Evolutionary conservation across 148 eudicot genomes (phyloP).

Genomic region (Fallopia convolvulus): DNA sequence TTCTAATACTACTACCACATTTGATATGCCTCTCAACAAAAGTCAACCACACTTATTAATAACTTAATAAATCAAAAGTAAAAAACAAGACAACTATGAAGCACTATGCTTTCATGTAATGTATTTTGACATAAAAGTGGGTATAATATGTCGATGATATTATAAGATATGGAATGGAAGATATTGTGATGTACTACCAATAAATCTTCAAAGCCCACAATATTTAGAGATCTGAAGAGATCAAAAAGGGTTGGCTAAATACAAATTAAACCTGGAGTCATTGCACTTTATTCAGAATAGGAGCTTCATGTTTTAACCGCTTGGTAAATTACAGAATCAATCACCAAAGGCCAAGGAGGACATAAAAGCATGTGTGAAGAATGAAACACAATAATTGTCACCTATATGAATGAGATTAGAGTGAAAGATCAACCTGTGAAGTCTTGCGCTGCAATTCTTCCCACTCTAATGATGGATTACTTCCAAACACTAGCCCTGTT

Average conservation of each 20-base stretch:
- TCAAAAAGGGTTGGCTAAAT: neutral
- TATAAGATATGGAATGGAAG: too few relatives aligned
- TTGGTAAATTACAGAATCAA: conserved; percentile 59
- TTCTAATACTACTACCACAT: too few relatives aligned
- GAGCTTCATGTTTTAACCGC: conserved; percentile 57
- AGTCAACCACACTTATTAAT: too few relatives aligned
- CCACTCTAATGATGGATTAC: conserved; percentile 81
- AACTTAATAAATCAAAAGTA: too few relatives aligned
- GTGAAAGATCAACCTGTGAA: conserved; percentile 59
- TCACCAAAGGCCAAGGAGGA: neutral
- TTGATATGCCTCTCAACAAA: too few relatives aligned
- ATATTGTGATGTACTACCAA: neutral
- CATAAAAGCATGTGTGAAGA: neutral
- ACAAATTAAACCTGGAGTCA: conserved; percentile 24
- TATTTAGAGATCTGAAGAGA: neutral
- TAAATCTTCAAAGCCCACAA: neutral
- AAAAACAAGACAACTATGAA: too few relatives aligned
- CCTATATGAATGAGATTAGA: conserved; percentile 2
- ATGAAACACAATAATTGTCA: neutral
- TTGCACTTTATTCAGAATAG: conserved; percentile 27
- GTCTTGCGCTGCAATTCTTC: conserved; percentile 89
- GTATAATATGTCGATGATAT: too few relatives aligned
- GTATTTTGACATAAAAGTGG: too few relatives aligned
- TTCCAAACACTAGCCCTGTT: conserved; percentile 93
- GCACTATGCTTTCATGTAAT: too few relatives aligned